Evolutionary conservation across 169 alveolate species (phyloP).

Genomic region (Eimeria maxima): DNA sequence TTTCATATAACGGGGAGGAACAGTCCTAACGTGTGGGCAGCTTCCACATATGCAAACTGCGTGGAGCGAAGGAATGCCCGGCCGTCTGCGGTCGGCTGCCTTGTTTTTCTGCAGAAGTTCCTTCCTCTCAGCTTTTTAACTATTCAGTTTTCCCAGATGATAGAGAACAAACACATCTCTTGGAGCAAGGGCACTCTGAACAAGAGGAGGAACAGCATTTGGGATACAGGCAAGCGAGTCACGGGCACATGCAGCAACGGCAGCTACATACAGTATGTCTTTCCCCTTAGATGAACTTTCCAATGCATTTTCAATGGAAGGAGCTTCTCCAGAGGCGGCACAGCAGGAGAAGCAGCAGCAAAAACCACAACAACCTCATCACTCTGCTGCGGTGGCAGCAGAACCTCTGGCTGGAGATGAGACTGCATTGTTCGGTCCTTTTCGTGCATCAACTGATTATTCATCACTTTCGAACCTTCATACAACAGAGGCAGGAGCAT

Average conservation of each 20-base stretch:
- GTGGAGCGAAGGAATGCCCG: not conserved
- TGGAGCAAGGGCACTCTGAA: not conserved
- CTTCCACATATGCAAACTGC: not conserved
- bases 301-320: not conserved
- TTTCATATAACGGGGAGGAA: not conserved
- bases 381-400: not conserved
- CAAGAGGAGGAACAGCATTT: not conserved
- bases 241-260: slow-evolving; percentile 17
- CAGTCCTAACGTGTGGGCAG: not conserved
- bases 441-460: slow-evolving; percentile 15
- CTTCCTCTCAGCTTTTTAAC: not conserved
- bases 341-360: slow-evolving; percentile 6
- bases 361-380: not conserved
- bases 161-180: not conserved
- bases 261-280: not conserved
- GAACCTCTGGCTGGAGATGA: not conserved
- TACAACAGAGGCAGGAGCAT: slow-evolving; percentile 7
- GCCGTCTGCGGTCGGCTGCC: not conserved
- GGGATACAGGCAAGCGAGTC: not conserved
- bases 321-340: not conserved
- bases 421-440: slow-evolving; percentile 9
- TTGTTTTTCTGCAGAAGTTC: not conserved
- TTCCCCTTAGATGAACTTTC: slow-evolving; percentile 5
- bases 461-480: not conserved
- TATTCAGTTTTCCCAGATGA: not conserved